phyloP scores from a whole-genome alignment of 306 rosid genomes.

The Trifolium repens region DNA sequence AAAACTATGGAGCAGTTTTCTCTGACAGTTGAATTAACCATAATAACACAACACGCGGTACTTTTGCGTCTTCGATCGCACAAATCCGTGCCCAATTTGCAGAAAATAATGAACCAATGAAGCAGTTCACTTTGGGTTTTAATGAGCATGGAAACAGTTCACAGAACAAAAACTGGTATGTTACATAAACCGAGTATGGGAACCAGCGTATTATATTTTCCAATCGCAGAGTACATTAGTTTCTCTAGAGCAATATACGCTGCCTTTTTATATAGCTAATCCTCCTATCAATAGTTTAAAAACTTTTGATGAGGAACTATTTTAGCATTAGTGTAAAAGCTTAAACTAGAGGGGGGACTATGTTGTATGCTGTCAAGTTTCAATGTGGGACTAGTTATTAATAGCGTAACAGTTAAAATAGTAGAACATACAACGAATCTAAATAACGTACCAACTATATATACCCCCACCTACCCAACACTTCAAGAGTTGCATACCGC shows the following conservation, averaged over 20 bases:
- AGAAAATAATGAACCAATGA: neutral
- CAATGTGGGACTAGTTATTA: neutral
- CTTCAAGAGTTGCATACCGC: neutral
- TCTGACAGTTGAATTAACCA: neutral
- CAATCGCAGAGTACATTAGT: too few species aligned
- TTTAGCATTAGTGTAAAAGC: neutral
- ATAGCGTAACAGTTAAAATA: neutral
- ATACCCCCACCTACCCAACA: neutral
- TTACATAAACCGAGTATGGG: neutral
- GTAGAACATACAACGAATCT: neutral
- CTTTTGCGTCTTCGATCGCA: neutral
- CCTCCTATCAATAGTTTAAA: neutral
- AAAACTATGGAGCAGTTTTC: neutral
- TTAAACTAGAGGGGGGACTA: neutral
- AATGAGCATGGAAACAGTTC: neutral
- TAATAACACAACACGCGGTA: neutral
- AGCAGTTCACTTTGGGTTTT: neutral
- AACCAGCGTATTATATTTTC: neutral
- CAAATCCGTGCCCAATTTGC: neutral
- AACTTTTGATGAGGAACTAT: neutral
- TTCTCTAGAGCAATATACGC: neutral
- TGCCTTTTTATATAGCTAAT: neutral
- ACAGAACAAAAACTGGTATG: neutral
- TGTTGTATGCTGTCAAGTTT: neutral
- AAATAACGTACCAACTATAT: neutral